Percentiles rank a stretch among this genome's conserved stretches.
phyloP scores from a whole-genome alignment of 108 stramenopile genomes.

The Nitzschia putrida region DNA sequence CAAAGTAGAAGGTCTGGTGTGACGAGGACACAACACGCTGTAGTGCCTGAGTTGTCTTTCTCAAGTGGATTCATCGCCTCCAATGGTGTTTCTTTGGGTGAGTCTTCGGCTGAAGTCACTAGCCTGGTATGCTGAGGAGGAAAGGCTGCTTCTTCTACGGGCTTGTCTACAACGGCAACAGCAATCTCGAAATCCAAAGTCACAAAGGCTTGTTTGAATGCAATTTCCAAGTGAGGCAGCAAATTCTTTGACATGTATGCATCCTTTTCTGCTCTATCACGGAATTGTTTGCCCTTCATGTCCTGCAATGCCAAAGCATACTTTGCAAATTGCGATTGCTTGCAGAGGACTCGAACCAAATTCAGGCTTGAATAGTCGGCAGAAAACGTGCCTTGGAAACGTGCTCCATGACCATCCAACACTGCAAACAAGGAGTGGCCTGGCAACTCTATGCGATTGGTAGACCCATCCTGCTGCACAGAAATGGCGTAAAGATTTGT shows the following conservation, averaged over 20 bases:
- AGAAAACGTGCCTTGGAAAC: slow-evolving; percentile 57
- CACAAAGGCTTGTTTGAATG: slow-evolving; percentile 74
- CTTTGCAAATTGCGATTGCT: slow-evolving; percentile 48
- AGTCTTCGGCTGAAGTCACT: background rate
- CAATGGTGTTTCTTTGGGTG: background rate
- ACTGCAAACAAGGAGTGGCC: slow-evolving; percentile 81
- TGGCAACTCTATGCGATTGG: slow-evolving; percentile 15
- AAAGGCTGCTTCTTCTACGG: slow-evolving; percentile 19
- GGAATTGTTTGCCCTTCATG: slow-evolving; percentile 5
- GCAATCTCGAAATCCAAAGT: slow-evolving; percentile 72
- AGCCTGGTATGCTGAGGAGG: no score
- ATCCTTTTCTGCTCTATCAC: slow-evolving; percentile 6
- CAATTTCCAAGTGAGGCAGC: slow-evolving; percentile 46
- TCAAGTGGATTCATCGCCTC: background rate
- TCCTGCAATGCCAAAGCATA: slow-evolving; percentile 49
- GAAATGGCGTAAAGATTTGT: slow-evolving; percentile 15
- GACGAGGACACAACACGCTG: slow-evolving; percentile 80
- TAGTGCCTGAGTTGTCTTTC: slow-evolving; percentile 65
- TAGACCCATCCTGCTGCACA: background rate
- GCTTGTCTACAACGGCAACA: slow-evolving; percentile 8
- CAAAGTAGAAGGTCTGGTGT: slow-evolving; percentile 86
- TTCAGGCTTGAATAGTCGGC: slow-evolving; percentile 64
- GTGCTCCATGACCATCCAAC: slow-evolving; percentile 85
- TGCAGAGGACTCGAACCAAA: slow-evolving; percentile 59
- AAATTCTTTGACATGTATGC: slow-evolving; percentile 31